Evolutionary conservation across 441 rosid species (phyloP), one percentile per base, ranked within the genome.

Genomic region (Populus trichocarpa): DNA sequence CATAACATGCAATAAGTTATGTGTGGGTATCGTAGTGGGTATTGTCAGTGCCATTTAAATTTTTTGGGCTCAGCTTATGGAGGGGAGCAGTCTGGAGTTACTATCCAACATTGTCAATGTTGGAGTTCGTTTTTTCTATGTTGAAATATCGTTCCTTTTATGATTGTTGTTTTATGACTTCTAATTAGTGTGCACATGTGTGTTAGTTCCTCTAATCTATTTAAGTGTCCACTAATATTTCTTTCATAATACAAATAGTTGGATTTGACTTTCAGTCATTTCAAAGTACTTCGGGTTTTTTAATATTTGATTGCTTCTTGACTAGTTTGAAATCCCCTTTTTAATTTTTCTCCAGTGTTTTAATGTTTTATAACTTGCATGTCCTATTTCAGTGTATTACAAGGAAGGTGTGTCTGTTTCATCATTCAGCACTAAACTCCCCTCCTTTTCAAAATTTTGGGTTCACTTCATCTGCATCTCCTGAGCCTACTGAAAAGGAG

Each of bases 391-490:
- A 88, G 94, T 84, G 85, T 83, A 75, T 75, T 78, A 72, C 84
- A 26, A 77, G 75, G 81, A 90, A 89, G 74, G 88, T 83, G 74
- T 84, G 86, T 42, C 73, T 78, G 70, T 79, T 84, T 33, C 86
- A 89, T 63, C 84, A 79, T 70, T 82, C 89, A 8, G 83, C 88
- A 50, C 32, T 67, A 46, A 83, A 81, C 83, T 78, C 86, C 36
- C 84, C 87, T n/a, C 81, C 78, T 26, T 83, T 85, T 73, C 91
- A 86, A 82, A 90, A 82, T 63, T 87, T 87, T 81, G 92, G 97
- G 75, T 85, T 90, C 79, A 86, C 89, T 74, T 90, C 95, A 22
- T 89, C 97, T 78, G 92, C 89, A 36, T 86, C 96, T 35, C 89
- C 92, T 74, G 96, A 91, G 83, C 67, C 85, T 18, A 81, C 78